Evolutionary conservation across 345 rosid genomes (phyloP).

Genomic region (Rhizophora apiculata): DNA sequence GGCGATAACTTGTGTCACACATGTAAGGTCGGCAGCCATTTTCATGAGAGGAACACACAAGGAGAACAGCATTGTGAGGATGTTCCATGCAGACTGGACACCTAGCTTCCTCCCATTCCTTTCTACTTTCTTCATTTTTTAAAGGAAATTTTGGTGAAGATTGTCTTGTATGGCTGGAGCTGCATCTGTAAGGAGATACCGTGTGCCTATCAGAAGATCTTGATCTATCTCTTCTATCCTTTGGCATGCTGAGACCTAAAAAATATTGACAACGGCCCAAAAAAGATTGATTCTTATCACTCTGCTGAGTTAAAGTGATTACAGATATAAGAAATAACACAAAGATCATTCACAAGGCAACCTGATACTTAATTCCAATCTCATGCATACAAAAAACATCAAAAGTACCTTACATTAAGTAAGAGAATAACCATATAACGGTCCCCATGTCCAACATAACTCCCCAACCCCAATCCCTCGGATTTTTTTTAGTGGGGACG

Average conservation of each 20-base stretch:
- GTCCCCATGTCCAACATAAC: too few relatives aligned
- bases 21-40: conserved; percentile 94
- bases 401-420: too few relatives aligned
- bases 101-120: conserved; percentile 94
- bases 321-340: conserved; percentile 1
- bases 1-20: conserved; percentile 98
- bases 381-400: too few relatives aligned
- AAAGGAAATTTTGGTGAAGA: conserved; percentile 44
- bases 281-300: background rate
- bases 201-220: conserved; percentile 61
- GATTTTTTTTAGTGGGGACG: too few relatives aligned
- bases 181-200: conserved; percentile 53
- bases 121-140: conserved; percentile 50
- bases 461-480: too few relatives aligned
- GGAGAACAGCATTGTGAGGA: conserved; percentile 96
- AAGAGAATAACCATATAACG: too few relatives aligned
- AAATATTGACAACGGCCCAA: background rate
- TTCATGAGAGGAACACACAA: conserved; percentile 81
- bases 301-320: conserved; percentile 1
- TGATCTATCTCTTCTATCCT: conserved; percentile 80
- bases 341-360: background rate
- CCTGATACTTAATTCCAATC: too few relatives aligned
- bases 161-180: conserved; percentile 44
- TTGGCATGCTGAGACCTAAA: conserved; percentile 53
- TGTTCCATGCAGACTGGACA: conserved; percentile 99